These are phyloP conservation scores for Aspergillus pseudoglaucus DNA, from an alignment of 2,329 filamentous ascomycete genomes.

Conservation along the genomic window DNA sequence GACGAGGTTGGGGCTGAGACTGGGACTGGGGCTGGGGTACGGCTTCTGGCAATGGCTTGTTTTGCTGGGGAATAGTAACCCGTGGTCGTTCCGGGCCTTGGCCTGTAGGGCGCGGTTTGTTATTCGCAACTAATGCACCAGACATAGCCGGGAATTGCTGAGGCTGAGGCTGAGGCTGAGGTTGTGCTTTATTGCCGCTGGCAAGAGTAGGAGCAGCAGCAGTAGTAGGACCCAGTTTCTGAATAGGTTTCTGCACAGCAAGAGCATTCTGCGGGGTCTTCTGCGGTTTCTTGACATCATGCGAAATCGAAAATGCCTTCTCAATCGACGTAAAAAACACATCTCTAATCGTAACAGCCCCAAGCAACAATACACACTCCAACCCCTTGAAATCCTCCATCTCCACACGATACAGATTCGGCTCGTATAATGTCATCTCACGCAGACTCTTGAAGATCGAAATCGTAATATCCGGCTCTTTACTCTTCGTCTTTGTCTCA, in stretches of 20 bases:
- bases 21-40: conserved; percentile 15
- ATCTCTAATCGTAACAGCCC: conserved; percentile 56
- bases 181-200: not conserved
- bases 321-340: conserved; percentile 58
- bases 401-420: conserved; percentile 82
- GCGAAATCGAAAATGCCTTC: conserved; percentile 61
- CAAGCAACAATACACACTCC: conserved; percentile 67
- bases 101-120: not conserved
- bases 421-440: conserved; percentile 85
- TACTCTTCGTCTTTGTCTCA: conserved; percentile 66
- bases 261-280: not conserved
- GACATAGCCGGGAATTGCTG: not conserved
- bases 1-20: conserved; percentile 16
- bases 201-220: not conserved
- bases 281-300: not conserved
- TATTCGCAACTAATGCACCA: not conserved
- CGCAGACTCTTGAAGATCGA: conserved; percentile 72
- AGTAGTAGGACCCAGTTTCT: not conserved
- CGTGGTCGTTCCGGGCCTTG: not conserved
- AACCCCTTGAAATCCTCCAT: conserved; percentile 91
- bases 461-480: conserved; percentile 93
- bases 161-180: not conserved
- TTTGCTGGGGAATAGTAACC: not conserved
- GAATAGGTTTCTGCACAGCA: not conserved
- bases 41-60: not conserved